Evolutionary conservation across 2,329 filamentous ascomycete species (phyloP), one percentile per base, ranked within the genome.

Genomic region (Penicillium sp.): DNA sequence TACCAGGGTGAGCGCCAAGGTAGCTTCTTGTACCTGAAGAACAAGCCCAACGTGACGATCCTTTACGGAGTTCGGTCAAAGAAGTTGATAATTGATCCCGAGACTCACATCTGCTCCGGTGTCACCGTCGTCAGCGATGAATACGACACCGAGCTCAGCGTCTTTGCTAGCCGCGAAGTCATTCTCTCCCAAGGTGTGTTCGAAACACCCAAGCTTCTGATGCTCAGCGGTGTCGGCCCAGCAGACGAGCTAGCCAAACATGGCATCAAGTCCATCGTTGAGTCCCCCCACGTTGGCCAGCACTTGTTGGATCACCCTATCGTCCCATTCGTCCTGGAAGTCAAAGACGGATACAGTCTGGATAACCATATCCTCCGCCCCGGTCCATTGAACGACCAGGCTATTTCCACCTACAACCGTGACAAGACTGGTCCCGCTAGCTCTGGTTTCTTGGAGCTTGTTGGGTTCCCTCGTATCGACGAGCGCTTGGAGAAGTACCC

Each of bases 391-490:
- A 64, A 72, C 22, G 63, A 70, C 47, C 65, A 66, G 3, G 71
- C 69, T 2, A 59, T 76, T 4, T 47, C 67, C 13, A 54, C 62
- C 60, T 79, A 72, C 61, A 56, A 71, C 69, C 65, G 74, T 67
- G 58, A 72, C 67, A 72, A 58, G 72, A 72, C 31, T 68, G 81
- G 61, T 55, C 75, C 76, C 3, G 29, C 40, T 14, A 47, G 72
- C 24, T 76, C 71, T 14, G 75, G 72, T 11, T 67, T 80, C 11
- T 71, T 81, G 5, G 78, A 81, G 50, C 48, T 87, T 9, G 79
- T 85, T 3, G 84, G 80, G 1, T 81, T 87, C 59, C 83, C 83
- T 4, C 79, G 83, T n/a, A 83, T 85, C 48, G 83, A 86, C 61
- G 65, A 78, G 14, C 61, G 77, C 31, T 71, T 86, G 0, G 73